These are phyloP conservation scores for Paramecium tetraurelia DNA, from an alignment of 73 alveolate genomes.

Conservation along the genomic window DNA sequence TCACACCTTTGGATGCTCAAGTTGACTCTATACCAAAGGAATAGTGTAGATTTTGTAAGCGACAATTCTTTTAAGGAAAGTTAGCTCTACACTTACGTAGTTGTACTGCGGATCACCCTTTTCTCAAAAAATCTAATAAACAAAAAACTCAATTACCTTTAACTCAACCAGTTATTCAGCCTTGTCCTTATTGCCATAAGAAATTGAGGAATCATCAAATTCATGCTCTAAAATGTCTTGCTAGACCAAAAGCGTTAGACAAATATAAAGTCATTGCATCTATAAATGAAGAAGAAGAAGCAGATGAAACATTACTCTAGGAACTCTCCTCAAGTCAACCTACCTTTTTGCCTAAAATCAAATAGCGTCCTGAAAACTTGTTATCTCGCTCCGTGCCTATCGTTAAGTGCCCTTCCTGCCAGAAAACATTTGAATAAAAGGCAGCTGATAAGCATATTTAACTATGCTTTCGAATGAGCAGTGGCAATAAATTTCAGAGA, in stretches of 20 bases:
- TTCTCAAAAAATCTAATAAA: not conserved
- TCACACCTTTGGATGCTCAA: not conserved
- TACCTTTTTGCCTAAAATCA: not conserved
- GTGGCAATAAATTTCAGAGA: not conserved
- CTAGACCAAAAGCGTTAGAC: slow-evolving; percentile 22
- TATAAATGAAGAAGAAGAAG: slow-evolving; percentile 42
- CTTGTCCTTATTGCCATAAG: slow-evolving; percentile 32
- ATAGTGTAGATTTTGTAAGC: not conserved
- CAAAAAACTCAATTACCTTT: not conserved
- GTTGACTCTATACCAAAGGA: not conserved
- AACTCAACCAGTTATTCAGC: not conserved
- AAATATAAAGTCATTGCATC: slow-evolving; percentile 16
- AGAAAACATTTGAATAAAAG: not conserved
- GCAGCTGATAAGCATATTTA: slow-evolving; percentile 21
- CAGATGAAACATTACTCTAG: slow-evolving; percentile 22
- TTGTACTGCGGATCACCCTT: slow-evolving; percentile 34
- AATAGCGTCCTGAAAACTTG: not conserved
- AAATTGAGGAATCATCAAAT: not conserved
- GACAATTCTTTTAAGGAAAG: not conserved
- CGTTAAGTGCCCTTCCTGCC: slow-evolving; percentile 9
- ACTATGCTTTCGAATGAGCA: not conserved
- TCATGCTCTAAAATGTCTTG: not conserved
- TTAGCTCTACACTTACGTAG: not conserved
- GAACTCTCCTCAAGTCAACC: slow-evolving; percentile 24
- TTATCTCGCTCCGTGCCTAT: slow-evolving; percentile 34